These are phyloP conservation scores for Lactarius vividus DNA, from an alignment of 768 basidiomycete species.

Conservation along the genomic window DNA sequence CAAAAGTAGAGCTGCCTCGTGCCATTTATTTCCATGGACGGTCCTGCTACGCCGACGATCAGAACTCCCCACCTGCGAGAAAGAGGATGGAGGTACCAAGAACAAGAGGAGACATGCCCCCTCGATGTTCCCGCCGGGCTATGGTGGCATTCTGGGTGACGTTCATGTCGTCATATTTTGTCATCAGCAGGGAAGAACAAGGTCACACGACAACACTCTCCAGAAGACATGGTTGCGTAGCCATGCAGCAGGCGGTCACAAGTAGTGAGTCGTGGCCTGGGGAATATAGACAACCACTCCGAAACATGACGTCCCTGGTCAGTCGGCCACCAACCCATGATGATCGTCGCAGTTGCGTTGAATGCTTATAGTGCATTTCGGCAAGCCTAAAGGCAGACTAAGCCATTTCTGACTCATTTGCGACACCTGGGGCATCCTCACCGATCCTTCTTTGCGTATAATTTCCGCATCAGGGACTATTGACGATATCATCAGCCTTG, in stretches of 20 bases:
- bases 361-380: neutral
- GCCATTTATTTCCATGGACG: neutral
- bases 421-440: neutral
- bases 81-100: neutral
- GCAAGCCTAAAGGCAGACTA: slow-evolving; percentile 10
- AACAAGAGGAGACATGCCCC: neutral
- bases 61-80: neutral
- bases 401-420: slow-evolving; percentile 9
- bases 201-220: neutral
- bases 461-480: slow-evolving; percentile 11
- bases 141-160: neutral
- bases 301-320: neutral
- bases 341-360: neutral
- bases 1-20: neutral
- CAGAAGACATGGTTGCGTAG: slow-evolving; percentile 1
- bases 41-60: neutral
- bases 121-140: neutral
- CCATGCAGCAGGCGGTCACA: neutral
- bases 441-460: neutral
- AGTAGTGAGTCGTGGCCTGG: neutral
- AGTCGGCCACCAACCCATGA: neutral
- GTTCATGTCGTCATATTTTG: neutral
- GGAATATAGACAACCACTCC: neutral
- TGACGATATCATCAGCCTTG: slow-evolving; percentile 4
- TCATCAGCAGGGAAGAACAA: neutral